phyloP scores from a whole-genome alignment of 805 yeast genomes.

The Wickerhamiella azyma region DNA sequence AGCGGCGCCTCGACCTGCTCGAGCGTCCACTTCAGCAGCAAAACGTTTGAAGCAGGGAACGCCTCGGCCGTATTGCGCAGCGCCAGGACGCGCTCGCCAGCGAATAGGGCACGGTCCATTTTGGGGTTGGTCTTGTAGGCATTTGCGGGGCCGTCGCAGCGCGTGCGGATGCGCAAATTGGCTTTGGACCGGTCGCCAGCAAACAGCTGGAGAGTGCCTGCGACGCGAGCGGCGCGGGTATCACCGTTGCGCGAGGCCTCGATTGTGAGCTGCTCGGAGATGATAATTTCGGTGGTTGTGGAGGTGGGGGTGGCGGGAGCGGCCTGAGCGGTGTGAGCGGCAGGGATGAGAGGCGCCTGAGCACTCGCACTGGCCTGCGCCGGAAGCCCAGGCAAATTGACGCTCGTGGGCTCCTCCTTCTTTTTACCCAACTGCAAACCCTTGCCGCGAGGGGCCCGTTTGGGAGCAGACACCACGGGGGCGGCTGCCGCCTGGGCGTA shows the following conservation, averaged over 20 bases:
- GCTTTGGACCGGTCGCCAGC: conserved; percentile 65
- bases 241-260: conserved; percentile 74
- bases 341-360: conserved; percentile 11
- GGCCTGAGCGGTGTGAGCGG: conserved; percentile 5
- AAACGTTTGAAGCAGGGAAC: conserved; percentile 84
- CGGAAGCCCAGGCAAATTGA: not conserved
- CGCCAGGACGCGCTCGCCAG: conserved; percentile 42
- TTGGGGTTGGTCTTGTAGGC: conserved; percentile 94
- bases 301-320: conserved; percentile 4
- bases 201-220: conserved; percentile 83
- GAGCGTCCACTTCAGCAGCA: conserved; percentile 87
- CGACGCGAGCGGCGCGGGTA: conserved; percentile 46
- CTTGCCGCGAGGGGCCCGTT: conserved; percentile 38
- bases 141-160: conserved; percentile 36
- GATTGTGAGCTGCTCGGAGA: conserved; percentile 67
- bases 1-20: conserved; percentile 47
- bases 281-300: conserved; percentile 35
- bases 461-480: not conserved
- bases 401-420: conserved; percentile 12
- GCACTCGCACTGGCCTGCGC: conserved; percentile 6
- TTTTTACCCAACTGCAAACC: conserved; percentile 69
- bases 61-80: conserved; percentile 65
- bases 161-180: conserved; percentile 47
- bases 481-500: not conserved
- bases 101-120: conserved; percentile 67